phyloP scores from a whole-genome alignment of 2,329 filamentous ascomycete genomes.

The Penicillium sp. region DNA sequence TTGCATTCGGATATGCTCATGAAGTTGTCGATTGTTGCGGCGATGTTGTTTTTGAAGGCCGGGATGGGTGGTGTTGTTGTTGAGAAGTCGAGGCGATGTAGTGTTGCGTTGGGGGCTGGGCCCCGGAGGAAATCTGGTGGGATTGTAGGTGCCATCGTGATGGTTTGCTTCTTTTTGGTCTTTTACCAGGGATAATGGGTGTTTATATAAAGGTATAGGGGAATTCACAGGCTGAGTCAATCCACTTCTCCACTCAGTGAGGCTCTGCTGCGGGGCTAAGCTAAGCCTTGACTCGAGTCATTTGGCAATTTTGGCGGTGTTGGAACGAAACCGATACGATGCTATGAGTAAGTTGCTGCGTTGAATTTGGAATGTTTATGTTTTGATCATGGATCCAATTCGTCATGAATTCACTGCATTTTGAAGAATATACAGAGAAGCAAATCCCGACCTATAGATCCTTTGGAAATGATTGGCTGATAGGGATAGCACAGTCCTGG shows the following conservation, averaged over 20 bases:
- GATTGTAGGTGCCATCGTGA: slow-evolving; percentile 12
- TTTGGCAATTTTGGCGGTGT: no score
- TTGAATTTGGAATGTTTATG: no score
- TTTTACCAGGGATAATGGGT: not conserved
- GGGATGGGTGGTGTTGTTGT: slow-evolving; percentile 44
- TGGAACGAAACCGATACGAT: no score
- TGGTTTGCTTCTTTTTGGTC: not conserved
- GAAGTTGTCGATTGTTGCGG: slow-evolving; percentile 61
- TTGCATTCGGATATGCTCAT: slow-evolving; percentile 61
- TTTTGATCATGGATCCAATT: no score
- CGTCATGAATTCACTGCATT: no score
- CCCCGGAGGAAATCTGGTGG: slow-evolving; percentile 29
- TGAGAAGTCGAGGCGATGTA: slow-evolving; percentile 53
- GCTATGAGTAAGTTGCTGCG: no score
- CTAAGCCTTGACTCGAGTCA: no score
- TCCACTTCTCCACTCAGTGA: not conserved
- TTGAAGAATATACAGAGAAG: no score
- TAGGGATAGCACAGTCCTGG: no score
- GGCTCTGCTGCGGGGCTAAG: not conserved
- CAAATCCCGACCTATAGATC: no score
- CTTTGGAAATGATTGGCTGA: no score
- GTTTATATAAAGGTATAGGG: not conserved
- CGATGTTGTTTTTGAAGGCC: slow-evolving; percentile 53
- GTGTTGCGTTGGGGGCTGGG: slow-evolving; percentile 42
- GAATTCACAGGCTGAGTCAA: not conserved